Evolutionary conservation across 2,329 filamentous ascomycete genomes (phyloP).

Genomic region (Xylariaceae sp.): DNA sequence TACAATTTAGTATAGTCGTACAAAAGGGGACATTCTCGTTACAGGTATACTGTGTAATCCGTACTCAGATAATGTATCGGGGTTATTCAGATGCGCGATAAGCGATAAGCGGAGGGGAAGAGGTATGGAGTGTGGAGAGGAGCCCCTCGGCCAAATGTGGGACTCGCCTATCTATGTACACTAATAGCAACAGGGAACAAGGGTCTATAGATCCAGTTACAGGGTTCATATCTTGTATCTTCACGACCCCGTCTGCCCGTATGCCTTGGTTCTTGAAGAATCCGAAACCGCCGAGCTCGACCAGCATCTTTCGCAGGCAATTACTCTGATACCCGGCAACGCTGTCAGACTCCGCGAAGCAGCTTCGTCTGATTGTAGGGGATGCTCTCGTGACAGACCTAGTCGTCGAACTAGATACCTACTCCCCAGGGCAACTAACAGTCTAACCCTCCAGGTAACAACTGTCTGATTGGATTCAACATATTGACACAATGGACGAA

Average conservation of each 20-base stretch:
- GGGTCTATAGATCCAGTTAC: not conserved
- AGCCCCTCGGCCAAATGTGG: not conserved
- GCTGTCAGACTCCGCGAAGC: not conserved
- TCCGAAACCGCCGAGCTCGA: not conserved
- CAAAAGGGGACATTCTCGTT: not conserved
- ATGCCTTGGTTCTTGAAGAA: not conserved
- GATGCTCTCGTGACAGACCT: not conserved
- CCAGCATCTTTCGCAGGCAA: not conserved
- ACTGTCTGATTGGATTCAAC: not conserved
- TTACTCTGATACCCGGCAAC: not conserved
- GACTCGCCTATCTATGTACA: not conserved
- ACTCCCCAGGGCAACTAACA: too few relatives aligned
- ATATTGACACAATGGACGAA: conserved; percentile 37
- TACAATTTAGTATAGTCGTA: not conserved
- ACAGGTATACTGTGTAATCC: not conserved
- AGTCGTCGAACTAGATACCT: not conserved
- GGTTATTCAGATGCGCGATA: not conserved
- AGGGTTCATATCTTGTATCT: not conserved
- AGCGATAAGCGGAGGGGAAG: not conserved
- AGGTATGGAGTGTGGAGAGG: not conserved
- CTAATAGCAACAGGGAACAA: not conserved
- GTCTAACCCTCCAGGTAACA: too few relatives aligned
- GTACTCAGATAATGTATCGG: not conserved
- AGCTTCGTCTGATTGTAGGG: not conserved
- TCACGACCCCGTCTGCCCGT: too few relatives aligned